A percentile compares a stretch with the other conserved stretches of the same genome.
These are phyloP conservation scores for Tilletia setariae DNA, from an alignment of 1,284 basidiomycete species.

Conservation along the genomic window DNA sequence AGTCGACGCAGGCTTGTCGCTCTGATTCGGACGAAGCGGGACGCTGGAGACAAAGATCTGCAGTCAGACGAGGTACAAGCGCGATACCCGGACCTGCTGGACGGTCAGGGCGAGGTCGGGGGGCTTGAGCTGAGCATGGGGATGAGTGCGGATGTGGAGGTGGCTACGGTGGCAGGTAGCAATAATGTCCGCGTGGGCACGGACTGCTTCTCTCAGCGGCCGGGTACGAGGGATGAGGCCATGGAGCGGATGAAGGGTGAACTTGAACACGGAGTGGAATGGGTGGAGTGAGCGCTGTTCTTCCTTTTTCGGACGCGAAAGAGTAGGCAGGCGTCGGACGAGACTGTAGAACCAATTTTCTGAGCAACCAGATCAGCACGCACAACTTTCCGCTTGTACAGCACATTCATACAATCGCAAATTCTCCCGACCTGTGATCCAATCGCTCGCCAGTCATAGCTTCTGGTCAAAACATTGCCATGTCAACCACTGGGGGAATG, in stretches of 20 bases:
- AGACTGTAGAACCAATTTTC: not conserved
- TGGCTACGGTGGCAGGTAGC: slow-evolving; percentile 77
- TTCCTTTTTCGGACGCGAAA: not conserved
- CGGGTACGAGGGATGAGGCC: slow-evolving; percentile 40
- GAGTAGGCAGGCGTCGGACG: not conserved
- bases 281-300: not conserved
- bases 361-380: not conserved
- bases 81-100: slow-evolving; percentile 27
- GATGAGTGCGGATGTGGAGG: slow-evolving; percentile 92
- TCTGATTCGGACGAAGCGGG: slow-evolving; percentile 32
- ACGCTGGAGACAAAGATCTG: slow-evolving; percentile 56
- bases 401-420: no score
- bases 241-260: slow-evolving; percentile 43
- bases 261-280: slow-evolving; percentile 19
- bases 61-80: slow-evolving; percentile 15
- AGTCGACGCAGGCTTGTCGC: slow-evolving; percentile 64
- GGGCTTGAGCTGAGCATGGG: slow-evolving; percentile 86
- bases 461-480: no score
- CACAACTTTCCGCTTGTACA: no score
- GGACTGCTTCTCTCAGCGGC: slow-evolving; percentile 73
- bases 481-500: no score
- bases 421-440: no score
- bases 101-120: slow-evolving; percentile 58
- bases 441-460: no score
- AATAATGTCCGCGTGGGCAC: slow-evolving; percentile 88